A percentile compares a stretch with the other conserved stretches of the same genome.
phyloP scores from a whole-genome alignment of 192 early-diverging fungal species.

The Coemansia sp. region DNA sequence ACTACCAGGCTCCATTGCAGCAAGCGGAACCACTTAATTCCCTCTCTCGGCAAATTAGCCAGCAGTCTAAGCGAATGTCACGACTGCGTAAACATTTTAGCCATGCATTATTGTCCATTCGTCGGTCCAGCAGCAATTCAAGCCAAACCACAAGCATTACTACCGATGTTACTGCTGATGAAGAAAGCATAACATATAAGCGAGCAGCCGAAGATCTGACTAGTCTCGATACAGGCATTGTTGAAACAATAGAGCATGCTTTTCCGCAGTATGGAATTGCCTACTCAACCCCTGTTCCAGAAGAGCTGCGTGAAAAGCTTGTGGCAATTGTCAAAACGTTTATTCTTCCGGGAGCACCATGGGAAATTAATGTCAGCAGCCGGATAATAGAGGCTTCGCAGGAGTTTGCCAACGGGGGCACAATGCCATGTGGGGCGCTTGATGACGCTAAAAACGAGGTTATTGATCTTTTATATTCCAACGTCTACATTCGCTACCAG shows the following conservation, averaged over 20 bases:
- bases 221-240: constrained; percentile 18
- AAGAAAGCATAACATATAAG: no score
- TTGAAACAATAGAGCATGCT: constrained; percentile 14
- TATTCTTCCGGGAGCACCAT: constrained; percentile 26
- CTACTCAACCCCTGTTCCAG: constrained; percentile 11
- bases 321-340: constrained; percentile 26
- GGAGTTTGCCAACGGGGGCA: constrained; percentile 17
- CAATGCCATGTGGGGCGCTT: constrained; percentile 19
- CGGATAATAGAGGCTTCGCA: constrained; percentile 5
- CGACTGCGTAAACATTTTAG: neutral
- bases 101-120: neutral
- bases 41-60: no score
- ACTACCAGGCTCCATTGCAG: neutral
- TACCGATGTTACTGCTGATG: neutral
- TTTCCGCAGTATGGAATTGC: constrained; percentile 15
- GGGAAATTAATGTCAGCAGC: constrained; percentile 23
- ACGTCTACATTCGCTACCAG: constrained; percentile 29
- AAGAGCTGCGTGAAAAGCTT: constrained; percentile 20
- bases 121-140: neutral
- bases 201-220: constrained; percentile 5
- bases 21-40: neutral
- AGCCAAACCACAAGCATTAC: neutral
- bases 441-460: constrained; percentile 28
- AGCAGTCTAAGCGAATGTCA: neutral
- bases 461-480: constrained; percentile 33